Evolutionary conservation across 179 eudicot species (phyloP), one percentile per base, ranked within the genome.

Genomic region (Actinidia chinensis): DNA sequence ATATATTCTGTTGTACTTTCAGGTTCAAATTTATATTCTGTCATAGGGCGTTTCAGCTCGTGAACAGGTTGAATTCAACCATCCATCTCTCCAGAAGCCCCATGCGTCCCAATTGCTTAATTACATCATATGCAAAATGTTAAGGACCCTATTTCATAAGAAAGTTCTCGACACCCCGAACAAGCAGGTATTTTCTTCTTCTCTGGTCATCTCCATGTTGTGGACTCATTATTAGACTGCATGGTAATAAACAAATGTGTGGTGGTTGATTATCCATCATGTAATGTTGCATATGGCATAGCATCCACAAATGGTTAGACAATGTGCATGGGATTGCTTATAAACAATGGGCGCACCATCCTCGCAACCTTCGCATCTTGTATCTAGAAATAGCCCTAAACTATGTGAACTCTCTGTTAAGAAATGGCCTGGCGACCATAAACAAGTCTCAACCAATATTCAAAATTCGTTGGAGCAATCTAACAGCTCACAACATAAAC

Each of bases 381-480:
- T 55, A 73, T 54, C 65, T 12, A 42, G 33, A 72, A 74, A 43
- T 58, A 74, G 42, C 54, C 25, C 50, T 59, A 58, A 58, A 58
- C 67, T 74, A 74, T 59, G 48, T 74, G 36, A 59, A 55, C 47
- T 20, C 9, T 58, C 52, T 74, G n/a, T 58, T 20, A 43, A 73
- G 4, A 73, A 73, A 54, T 73, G 25, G 25, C 18, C 50, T 18
- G 47, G 76, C 54, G 46, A 73, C 50, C 40, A 73, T 58, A 56
- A 73, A 58, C 48, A 59, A 60, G 6, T 7, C 40, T 23, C n/a
- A n/a, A 55, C 44, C 66, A 59, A 74, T 74, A 74, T 74, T 44
- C 56, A 74, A 60, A 54, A 20, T n/a, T 74, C 60, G 77, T 60
- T 60, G 77, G 77, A 74, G 68, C 52, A 74, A 74, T 74, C 68